A percentile compares a stretch with the other conserved stretches of the same genome.
phyloP scores from a whole-genome alignment of 2,329 filamentous ascomycete genomes.

The Aspergillus arachidicola region DNA sequence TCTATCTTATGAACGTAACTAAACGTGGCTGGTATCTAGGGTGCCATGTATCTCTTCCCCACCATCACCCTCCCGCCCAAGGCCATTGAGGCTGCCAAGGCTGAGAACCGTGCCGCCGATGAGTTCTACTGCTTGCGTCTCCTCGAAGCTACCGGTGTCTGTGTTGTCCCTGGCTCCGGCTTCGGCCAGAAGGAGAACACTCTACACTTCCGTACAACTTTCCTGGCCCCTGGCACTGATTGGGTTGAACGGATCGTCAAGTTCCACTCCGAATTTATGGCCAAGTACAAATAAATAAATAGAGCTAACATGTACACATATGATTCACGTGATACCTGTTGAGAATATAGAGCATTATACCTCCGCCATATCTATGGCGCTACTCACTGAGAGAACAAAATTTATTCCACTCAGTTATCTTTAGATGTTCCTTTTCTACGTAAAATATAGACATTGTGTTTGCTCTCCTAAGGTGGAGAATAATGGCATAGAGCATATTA shows the following conservation, averaged over 20 bases:
- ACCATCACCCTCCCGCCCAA: constrained; percentile 79
- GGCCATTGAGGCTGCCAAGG: constrained; percentile 73
- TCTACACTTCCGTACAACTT: constrained; percentile 93
- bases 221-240: constrained; percentile 92
- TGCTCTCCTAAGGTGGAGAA: too few relatives aligned
- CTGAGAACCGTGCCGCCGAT: constrained; percentile 75
- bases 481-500: too few relatives aligned
- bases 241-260: constrained; percentile 86
- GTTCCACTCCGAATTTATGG: constrained; percentile 91
- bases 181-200: constrained; percentile 94
- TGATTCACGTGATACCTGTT: not conserved
- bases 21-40: constrained; percentile 52
- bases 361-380: not conserved
- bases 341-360: constrained; percentile 7
- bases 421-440: not conserved
- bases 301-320: constrained; percentile 1
- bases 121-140: constrained; percentile 93
- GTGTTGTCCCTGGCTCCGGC: constrained; percentile 86
- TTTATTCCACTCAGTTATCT: not conserved
- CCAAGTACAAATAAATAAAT: constrained; percentile 59
- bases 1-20: not conserved
- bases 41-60: constrained; percentile 98
- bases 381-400: not conserved
- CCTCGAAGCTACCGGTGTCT: constrained; percentile 92
- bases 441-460: not conserved